These are phyloP conservation scores for Rhodosorus marinus DNA, from an alignment of 23 red algal genomes.

Conservation along the genomic window DNA sequence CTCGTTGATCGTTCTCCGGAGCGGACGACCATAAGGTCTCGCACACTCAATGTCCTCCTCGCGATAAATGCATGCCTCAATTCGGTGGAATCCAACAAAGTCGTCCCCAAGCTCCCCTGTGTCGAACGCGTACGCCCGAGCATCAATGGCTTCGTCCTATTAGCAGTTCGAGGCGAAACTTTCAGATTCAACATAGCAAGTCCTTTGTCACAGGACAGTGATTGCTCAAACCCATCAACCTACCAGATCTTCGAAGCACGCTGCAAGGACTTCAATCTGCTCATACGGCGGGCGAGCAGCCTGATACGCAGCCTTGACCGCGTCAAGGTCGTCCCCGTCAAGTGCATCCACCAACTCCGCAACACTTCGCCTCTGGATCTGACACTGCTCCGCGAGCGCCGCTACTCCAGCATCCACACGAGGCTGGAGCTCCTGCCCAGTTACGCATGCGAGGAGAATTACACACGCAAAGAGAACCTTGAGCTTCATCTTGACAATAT, in stretches of 20 bases:
- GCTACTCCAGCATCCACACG: slow-evolving; percentile 4
- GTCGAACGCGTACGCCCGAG: slow-evolving; percentile 20
- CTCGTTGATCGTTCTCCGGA: too few relatives aligned
- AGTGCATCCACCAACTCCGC: not conserved
- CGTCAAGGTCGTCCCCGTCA: slow-evolving; percentile 2
- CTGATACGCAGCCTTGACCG: slow-evolving; percentile 1
- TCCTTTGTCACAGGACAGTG: too few relatives aligned
- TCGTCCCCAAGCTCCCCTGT: slow-evolving; percentile 11
- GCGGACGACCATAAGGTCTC: too few relatives aligned
- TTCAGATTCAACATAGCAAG: too few relatives aligned
- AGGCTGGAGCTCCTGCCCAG: too few relatives aligned
- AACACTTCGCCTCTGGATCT: slow-evolving; percentile 6
- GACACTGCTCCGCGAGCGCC: slow-evolving; percentile 7
- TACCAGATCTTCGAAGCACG: too few relatives aligned
- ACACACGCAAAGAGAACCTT: too few relatives aligned
- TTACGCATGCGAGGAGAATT: too few relatives aligned
- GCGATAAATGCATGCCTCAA: slow-evolving; percentile 32
- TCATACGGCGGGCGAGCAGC: slow-evolving; percentile 16
- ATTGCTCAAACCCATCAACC: too few relatives aligned
- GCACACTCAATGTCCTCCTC: too few relatives aligned
- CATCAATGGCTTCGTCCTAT: slow-evolving; percentile 14
- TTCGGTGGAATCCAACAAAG: slow-evolving; percentile 21
- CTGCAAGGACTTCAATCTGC: slow-evolving; percentile 26
- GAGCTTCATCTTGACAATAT: too few relatives aligned
- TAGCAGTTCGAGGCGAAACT: too few relatives aligned